Percentiles rank a stretch among this genome's conserved stretches.
phyloP scores from a whole-genome alignment of 306 rosid genomes.

The Comarum palustre region DNA sequence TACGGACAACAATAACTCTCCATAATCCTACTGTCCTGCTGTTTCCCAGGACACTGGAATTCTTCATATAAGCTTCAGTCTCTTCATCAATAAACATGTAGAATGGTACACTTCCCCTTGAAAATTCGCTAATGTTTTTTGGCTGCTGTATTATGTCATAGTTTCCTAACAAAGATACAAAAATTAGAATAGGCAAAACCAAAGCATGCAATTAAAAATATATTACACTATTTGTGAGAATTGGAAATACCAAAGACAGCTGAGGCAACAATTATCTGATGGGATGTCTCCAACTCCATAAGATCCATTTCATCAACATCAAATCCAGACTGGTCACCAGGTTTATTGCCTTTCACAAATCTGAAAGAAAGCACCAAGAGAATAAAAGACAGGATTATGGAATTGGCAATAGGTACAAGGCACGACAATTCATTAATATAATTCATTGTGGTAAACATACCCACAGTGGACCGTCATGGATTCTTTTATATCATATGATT shows the following conservation, averaged over 20 bases:
- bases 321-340: constrained; percentile 83
- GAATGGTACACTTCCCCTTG: constrained; percentile 67
- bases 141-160: constrained; percentile 95
- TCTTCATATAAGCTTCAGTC: constrained; percentile 77
- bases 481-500: constrained; percentile 77
- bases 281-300: constrained; percentile 73
- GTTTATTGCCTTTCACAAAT: constrained; percentile 84
- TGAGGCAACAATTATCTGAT: constrained; percentile 92
- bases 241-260: constrained; percentile 68
- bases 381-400: constrained; percentile 16
- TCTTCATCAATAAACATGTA: constrained; percentile 90
- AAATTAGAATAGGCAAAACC: constrained; percentile 34
- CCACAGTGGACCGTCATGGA: constrained; percentile 88
- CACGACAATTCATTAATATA: not conserved
- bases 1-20: constrained; percentile 81
- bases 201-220: not conserved
- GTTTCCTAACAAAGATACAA: constrained; percentile 61
- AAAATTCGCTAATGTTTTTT: constrained; percentile 60
- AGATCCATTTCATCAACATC: constrained; percentile 88
- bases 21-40: constrained; percentile 77
- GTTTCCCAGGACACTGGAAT: constrained; percentile 63
- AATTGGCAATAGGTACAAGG: not conserved
- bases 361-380: constrained; percentile 43
- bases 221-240: constrained; percentile 10
- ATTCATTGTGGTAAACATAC: constrained; percentile 39